Evolutionary conservation across 2,329 filamentous ascomycete genomes (phyloP).

Genomic region (Venturia aucupariae): DNA sequence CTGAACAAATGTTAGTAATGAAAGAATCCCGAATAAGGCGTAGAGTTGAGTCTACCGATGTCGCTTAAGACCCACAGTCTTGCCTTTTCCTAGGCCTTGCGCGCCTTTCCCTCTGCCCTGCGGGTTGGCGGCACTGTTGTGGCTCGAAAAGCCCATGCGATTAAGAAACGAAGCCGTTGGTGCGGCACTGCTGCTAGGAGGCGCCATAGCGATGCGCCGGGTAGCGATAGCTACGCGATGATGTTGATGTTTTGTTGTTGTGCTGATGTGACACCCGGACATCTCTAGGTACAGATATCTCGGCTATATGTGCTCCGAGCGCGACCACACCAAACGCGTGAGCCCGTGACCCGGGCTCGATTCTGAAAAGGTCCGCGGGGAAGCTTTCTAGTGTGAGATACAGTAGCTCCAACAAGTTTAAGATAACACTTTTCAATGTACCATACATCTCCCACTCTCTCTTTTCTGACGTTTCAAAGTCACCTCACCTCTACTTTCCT

Average conservation of each 20-base stretch:
- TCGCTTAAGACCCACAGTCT: not conserved
- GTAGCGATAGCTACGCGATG: not conserved
- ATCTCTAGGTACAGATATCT: not conserved
- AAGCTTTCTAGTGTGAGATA: not conserved
- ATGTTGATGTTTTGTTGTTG: not conserved
- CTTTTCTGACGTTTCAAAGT: no score
- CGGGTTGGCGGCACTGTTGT: not conserved
- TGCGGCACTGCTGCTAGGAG: not conserved
- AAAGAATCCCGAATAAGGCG: no score
- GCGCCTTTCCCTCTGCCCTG: constrained; percentile 7
- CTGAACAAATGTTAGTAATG: constrained; percentile 17
- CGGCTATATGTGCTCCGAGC: no score
- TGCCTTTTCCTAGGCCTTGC: constrained; percentile 9
- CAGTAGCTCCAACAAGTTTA: not conserved
- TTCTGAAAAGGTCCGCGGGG: not conserved
- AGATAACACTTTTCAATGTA: not conserved
- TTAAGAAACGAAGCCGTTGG: not conserved
- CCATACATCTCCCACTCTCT: no score
- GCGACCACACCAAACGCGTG: not conserved
- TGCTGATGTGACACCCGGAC: not conserved
- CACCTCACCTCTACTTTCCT: no score
- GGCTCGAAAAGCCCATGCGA: not conserved
- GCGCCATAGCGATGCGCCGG: not conserved
- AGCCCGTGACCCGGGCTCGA: not conserved
- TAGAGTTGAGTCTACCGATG: constrained; percentile 2